Evolutionary conservation across 352 stramenopile genomes (phyloP).

Genomic region (Lagenidium sp.): DNA sequence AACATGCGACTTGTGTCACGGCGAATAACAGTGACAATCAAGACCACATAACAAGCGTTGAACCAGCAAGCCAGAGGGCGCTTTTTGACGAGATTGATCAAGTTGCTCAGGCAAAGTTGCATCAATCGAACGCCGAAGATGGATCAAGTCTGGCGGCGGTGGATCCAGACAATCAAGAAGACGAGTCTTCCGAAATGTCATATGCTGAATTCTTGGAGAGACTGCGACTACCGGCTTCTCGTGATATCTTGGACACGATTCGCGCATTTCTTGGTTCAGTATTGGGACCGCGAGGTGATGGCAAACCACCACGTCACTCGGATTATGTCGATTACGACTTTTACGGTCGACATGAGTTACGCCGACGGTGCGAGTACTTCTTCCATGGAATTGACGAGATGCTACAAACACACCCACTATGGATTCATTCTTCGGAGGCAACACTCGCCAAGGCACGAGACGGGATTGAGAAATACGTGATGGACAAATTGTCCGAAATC

Average conservation of each 20-base stretch:
- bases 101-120: conserved; percentile 13
- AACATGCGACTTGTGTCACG: conserved; percentile 9
- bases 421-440: conserved; percentile 51
- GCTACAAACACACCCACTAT: conserved; percentile 42
- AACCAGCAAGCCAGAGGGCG: conserved; percentile 29
- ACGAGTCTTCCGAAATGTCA: conserved; percentile 56
- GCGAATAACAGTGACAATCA: conserved; percentile 11
- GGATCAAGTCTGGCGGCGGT: too few relatives aligned
- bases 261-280: conserved; percentile 72
- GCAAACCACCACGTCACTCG: conserved; percentile 41
- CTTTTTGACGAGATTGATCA: conserved; percentile 52
- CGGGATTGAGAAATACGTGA: conserved; percentile 89
- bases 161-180: too few relatives aligned
- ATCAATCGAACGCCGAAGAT: too few relatives aligned
- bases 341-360: conserved; percentile 65
- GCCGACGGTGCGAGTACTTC: conserved; percentile 53
- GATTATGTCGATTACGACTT: conserved; percentile 81
- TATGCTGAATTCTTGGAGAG: conserved; percentile 75
- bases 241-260: conserved; percentile 65
- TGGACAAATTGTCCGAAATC: conserved; percentile 82
- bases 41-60: background rate
- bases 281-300: conserved; percentile 65
- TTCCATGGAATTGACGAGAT: conserved; percentile 65
- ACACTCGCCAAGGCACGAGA: conserved; percentile 63
- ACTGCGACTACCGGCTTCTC: conserved; percentile 56